Base-by-base conservation (phyloP, 2,329 filamentous ascomycete genomes). In the Epichloe uncinata region DNA sequence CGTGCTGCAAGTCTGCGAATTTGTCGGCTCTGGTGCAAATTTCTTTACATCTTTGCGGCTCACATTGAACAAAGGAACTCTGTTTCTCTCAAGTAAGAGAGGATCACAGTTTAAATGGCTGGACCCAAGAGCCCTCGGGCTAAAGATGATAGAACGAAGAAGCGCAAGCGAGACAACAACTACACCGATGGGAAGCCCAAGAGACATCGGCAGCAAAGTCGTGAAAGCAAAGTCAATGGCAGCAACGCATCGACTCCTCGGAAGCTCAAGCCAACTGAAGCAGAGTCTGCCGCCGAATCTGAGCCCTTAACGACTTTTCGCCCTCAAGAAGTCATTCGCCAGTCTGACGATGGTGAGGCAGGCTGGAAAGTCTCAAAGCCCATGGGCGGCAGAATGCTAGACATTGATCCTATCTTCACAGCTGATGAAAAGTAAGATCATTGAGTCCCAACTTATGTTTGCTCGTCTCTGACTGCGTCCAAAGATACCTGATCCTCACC, bases 401-500 rank as follows among this genome's bases (percentile, higher is more conserved):
- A 83, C 58, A 74, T 82, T 52, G 81, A 84, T 54, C 78, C 81
- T 2, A 74, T 84, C 42, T 72, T 84, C 55, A 76, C 77, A 3
- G 61, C 64, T 2, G 77, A 84, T 60, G 80, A 84, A 61, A 73
- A 74, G 79, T 83, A 66, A 62, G 74, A 61, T 5, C 11, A 20
- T 30, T 16, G 26, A 18, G 34, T 37, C 12, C 40, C 26, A 40
- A 22, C n/a, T 37, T 5, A n/a, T 13, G 5, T 22, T 11, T 15
- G 4, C n/a, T 33, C 8, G 5, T 47, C 7, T 33, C 42, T 51
- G 40, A 48, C 38, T 16, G 13, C 40, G 7, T 34, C 8, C 8
- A 35, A 47, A 88, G 87, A 61, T 77, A 84, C 66, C 64, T 96
- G 38, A 81, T 96, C 51, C 65, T 95, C 50, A 79, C 84, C 34